phyloP scores from a whole-genome alignment of 1,139 yeast genomes.

The Nakaseomyces bracarensis region DNA sequence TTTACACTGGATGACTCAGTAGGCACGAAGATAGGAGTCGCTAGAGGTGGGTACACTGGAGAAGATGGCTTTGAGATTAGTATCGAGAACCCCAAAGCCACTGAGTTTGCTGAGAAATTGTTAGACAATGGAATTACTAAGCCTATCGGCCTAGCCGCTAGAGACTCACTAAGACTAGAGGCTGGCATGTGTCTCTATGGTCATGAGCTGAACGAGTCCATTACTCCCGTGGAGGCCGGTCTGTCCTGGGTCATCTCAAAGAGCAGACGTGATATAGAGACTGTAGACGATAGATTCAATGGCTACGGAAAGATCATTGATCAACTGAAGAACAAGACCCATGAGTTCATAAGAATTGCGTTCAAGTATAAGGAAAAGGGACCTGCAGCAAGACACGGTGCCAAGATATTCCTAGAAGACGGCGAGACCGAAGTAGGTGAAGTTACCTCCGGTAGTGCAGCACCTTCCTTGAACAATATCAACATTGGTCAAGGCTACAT shows the following conservation, averaged over 20 bases:
- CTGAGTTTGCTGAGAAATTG: slow-evolving; percentile 54
- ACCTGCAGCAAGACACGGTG: slow-evolving; percentile 89
- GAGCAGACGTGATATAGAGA: slow-evolving; percentile 48
- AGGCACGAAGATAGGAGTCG: slow-evolving; percentile 49
- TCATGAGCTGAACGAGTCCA: slow-evolving; percentile 72
- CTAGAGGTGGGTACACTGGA: slow-evolving; percentile 96
- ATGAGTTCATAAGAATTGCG: slow-evolving; percentile 64
- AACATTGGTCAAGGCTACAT: slow-evolving; percentile 92
- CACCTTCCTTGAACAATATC: slow-evolving; percentile 62
- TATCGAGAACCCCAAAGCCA: slow-evolving; percentile 56
- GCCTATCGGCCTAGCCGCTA: slow-evolving; percentile 93
- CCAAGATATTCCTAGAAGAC: slow-evolving; percentile 49
- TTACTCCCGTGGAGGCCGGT: slow-evolving; percentile 83
- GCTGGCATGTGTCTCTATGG: slow-evolving; percentile 99
- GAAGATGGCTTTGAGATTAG: slow-evolving; percentile 96
- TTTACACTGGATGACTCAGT: slow-evolving; percentile 37
- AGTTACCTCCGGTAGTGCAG: slow-evolving; percentile 84
- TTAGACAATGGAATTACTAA: slow-evolving; percentile 52
- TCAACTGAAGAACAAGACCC: slow-evolving; percentile 59
- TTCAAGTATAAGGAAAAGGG: slow-evolving; percentile 53
- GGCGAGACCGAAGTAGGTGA: slow-evolving; percentile 53
- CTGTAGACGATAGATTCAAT: slow-evolving; percentile 49
- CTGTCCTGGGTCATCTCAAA: slow-evolving; percentile 86
- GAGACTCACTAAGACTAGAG: slow-evolving; percentile 89
- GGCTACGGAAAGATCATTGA: slow-evolving; percentile 64